A percentile compares a stretch with the other conserved stretches of the same genome.
phyloP scores from a whole-genome alignment of 208 protist species.

The Spongospora subterranea region DNA sequence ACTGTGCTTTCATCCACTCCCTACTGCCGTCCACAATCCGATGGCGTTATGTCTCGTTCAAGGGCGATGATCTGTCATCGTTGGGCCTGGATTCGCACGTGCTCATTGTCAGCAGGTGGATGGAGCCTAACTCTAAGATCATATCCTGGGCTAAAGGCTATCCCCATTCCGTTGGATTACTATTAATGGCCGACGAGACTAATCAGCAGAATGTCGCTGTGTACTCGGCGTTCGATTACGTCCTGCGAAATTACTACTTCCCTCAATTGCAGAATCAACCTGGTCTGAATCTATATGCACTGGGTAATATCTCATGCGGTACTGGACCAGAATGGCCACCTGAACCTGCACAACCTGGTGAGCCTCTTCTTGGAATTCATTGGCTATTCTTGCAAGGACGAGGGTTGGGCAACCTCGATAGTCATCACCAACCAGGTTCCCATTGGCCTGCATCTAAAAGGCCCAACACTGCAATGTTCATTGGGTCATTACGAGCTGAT shows the following conservation, averaged over 20 bases:
- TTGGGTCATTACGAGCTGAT: slow-evolving; percentile 45
- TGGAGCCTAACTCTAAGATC: background rate
- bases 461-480: background rate
- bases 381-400: slow-evolving; percentile 21
- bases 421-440: background rate
- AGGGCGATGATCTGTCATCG: background rate
- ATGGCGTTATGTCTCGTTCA: slow-evolving; percentile 15
- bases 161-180: background rate
- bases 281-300: background rate
- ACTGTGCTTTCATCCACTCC: slow-evolving; percentile 28
- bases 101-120: background rate
- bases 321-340: background rate
- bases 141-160: background rate
- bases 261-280: background rate
- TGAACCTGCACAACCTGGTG: background rate
- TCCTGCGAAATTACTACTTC: slow-evolving; percentile 45
- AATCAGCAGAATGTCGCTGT: background rate
- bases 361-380: background rate
- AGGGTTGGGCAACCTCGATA: slow-evolving; percentile 30
- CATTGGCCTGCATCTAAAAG: background rate
- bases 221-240: slow-evolving; percentile 33
- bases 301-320: slow-evolving; percentile 22
- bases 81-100: background rate
- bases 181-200: slow-evolving; percentile 48
- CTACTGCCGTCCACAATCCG: slow-evolving; percentile 14